phyloP scores from a whole-genome alignment of 352 stramenopile genomes.

The Globisporangium echinulatum region DNA sequence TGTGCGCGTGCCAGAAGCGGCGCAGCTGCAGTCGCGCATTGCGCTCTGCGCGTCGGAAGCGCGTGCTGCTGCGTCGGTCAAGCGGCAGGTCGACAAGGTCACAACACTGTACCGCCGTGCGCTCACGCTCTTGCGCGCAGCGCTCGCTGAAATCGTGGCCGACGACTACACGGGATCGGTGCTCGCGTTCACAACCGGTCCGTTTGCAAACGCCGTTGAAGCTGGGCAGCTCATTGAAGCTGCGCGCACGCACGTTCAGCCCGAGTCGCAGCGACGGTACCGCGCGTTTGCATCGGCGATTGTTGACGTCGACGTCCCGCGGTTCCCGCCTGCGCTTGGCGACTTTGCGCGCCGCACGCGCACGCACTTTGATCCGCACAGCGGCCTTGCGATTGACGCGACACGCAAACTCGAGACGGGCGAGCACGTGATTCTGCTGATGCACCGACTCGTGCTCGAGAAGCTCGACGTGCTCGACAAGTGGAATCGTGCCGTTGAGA shows the following conservation, averaged over 20 bases:
- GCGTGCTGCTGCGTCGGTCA: slow-evolving; percentile 59
- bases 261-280: slow-evolving; percentile 63
- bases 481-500: slow-evolving; percentile 51
- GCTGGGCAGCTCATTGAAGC: slow-evolving; percentile 60
- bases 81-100: slow-evolving; percentile 60
- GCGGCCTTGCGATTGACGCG: slow-evolving; percentile 40
- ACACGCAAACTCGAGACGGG: slow-evolving; percentile 52
- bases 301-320: slow-evolving; percentile 40
- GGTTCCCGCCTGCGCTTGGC: slow-evolving; percentile 56
- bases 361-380: slow-evolving; percentile 52
- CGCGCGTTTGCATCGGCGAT: slow-evolving; percentile 40
- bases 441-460: slow-evolving; percentile 68
- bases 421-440: slow-evolving; percentile 69
- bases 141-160: slow-evolving; percentile 55
- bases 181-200: slow-evolving; percentile 63
- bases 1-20: slow-evolving; percentile 39
- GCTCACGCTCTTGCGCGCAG: slow-evolving; percentile 56
- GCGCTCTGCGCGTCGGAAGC: slow-evolving; percentile 68
- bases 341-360: slow-evolving; percentile 51
- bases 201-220: slow-evolving; percentile 62
- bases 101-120: slow-evolving; percentile 52
- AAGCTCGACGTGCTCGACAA: slow-evolving; percentile 65
- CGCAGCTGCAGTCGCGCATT: slow-evolving; percentile 68
- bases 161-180: slow-evolving; percentile 57
- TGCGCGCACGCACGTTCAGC: slow-evolving; percentile 56